Evolutionary conservation across 768 basidiomycete genomes (phyloP).

Genomic region (Fomitopsis pulvina): DNA sequence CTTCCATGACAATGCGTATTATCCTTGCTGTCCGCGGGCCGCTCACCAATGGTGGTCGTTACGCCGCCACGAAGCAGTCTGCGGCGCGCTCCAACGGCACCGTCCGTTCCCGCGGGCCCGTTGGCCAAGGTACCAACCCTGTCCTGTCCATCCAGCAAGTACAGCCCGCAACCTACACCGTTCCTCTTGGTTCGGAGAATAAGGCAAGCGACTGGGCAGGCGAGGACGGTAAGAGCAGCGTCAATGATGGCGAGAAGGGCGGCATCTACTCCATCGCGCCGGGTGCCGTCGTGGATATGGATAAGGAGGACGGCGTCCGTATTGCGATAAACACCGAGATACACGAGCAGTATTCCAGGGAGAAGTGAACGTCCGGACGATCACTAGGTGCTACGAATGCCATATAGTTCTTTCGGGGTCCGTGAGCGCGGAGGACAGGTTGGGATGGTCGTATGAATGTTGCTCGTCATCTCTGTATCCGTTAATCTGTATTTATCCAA

Average conservation of each 20-base stretch:
- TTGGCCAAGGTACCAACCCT: slow-evolving; percentile 12
- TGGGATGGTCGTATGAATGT: no score
- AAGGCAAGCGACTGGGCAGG: slow-evolving; percentile 20
- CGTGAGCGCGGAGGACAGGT: no score
- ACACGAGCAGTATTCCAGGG: background rate
- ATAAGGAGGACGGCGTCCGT: slow-evolving; percentile 23
- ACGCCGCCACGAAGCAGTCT: slow-evolving; percentile 31
- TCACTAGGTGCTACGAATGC: no score
- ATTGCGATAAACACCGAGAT: slow-evolving; percentile 27
- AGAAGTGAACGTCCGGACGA: background rate
- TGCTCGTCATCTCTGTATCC: no score
- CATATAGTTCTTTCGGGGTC: no score
- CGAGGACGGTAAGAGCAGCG: slow-evolving; percentile 25
- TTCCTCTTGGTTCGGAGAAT: slow-evolving; percentile 25
- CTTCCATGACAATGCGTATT: slow-evolving; percentile 85
- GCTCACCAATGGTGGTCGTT: slow-evolving; percentile 65
- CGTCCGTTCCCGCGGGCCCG: slow-evolving; percentile 18
- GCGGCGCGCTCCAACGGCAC: slow-evolving; percentile 23
- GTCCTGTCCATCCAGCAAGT: slow-evolving; percentile 22
- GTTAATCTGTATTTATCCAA: background rate
- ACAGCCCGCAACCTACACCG: slow-evolving; percentile 22
- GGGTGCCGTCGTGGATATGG: slow-evolving; percentile 1
- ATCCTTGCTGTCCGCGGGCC: slow-evolving; percentile 76
- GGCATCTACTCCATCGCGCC: slow-evolving; percentile 17
- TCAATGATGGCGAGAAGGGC: slow-evolving; percentile 21